Percentiles rank a stretch among this genome's conserved stretches.
Evolutionary conservation across 192 early-diverging fungal species (phyloP).

Genomic region (Entomortierella parvispora): DNA sequence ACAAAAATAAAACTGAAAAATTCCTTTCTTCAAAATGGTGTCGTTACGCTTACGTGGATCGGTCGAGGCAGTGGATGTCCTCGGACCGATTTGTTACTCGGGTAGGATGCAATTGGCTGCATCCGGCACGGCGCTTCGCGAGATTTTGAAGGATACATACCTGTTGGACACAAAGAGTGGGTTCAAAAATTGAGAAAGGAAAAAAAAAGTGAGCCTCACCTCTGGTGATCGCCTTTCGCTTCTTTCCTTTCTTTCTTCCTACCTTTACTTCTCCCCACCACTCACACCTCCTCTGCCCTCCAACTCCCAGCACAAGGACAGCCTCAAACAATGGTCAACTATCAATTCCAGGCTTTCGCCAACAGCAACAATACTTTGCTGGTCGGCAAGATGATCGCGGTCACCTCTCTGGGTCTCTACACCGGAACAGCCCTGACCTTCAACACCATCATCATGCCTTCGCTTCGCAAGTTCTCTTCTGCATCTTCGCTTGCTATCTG

Average conservation of each 20-base stretch:
- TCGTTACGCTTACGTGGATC: background rate
- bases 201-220: background rate
- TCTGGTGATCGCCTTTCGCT: background rate
- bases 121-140: no score
- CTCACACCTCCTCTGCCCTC: background rate
- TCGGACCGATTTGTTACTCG: no score
- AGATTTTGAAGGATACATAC: no score
- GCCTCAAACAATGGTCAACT: constrained; percentile 10
- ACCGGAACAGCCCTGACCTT: constrained; percentile 13
- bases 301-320: background rate
- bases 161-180: no score
- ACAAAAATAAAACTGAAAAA: no score
- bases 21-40: background rate
- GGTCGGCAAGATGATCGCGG: constrained; percentile 19
- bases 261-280: background rate
- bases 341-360: constrained; percentile 14
- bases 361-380: constrained; percentile 13
- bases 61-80: background rate
- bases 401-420: constrained; percentile 18
- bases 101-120: no score
- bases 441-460: constrained; percentile 14
- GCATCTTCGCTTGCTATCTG: constrained; percentile 19
- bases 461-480: constrained; percentile 18
- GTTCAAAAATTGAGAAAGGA: background rate
- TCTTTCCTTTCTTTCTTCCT: background rate